Percentiles rank a stretch among this genome's conserved stretches.
phyloP scores from a whole-genome alignment of 345 rosid species.

The Clausena lansium region DNA sequence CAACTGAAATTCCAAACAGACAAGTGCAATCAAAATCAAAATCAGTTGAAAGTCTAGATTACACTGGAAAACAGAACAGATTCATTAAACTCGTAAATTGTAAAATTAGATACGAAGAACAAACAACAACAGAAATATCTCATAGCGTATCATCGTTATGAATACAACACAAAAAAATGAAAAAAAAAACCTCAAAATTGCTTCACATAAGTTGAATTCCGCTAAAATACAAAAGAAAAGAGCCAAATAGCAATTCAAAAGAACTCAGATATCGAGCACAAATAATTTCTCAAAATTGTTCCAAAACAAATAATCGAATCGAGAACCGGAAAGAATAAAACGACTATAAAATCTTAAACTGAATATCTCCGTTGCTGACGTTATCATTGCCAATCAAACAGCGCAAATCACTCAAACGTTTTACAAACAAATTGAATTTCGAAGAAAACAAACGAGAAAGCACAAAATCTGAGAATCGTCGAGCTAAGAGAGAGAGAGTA shows the following conservation, averaged over 20 bases:
- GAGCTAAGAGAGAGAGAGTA: constrained; percentile 8
- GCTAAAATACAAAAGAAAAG: background rate
- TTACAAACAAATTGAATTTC: background rate
- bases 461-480: background rate
- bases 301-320: background rate
- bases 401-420: background rate
- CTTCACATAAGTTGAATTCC: background rate
- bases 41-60: background rate
- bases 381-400: background rate
- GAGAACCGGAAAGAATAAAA: background rate
- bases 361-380: background rate
- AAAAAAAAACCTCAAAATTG: background rate
- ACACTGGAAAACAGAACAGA: background rate
- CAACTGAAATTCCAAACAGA: background rate
- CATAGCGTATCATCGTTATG: background rate
- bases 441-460: background rate
- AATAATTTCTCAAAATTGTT: background rate
- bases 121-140: background rate
- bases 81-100: background rate
- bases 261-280: background rate
- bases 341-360: background rate
- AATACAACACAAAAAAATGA: background rate
- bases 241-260: background rate
- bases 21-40: background rate
- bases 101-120: background rate